These are phyloP conservation scores for Babesia ovis DNA, from an alignment of 169 alveolate genomes.

Conservation along the genomic window DNA sequence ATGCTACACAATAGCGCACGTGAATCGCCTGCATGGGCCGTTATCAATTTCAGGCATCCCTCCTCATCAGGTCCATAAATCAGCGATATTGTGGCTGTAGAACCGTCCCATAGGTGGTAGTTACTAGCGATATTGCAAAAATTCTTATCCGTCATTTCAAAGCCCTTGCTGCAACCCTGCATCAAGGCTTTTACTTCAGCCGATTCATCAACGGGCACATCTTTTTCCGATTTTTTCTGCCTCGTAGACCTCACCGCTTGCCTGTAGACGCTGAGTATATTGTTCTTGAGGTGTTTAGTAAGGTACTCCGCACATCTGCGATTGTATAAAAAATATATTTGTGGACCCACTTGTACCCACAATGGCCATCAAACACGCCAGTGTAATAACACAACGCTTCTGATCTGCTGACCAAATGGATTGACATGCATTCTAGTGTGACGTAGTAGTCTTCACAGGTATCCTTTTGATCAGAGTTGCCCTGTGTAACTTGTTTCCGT, in stretches of 20 bases:
- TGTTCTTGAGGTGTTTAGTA: constrained; percentile 77
- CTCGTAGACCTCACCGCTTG: constrained; percentile 50
- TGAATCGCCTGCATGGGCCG: constrained; percentile 79
- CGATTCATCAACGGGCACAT: constrained; percentile 9
- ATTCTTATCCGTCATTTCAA: constrained; percentile 81
- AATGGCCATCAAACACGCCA: constrained; percentile 84
- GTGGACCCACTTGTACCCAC: constrained; percentile 73
- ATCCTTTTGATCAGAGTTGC: constrained; percentile 49
- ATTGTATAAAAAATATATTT: neutral
- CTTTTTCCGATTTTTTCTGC: neutral
- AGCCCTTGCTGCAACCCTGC: constrained; percentile 70
- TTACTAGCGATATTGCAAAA: constrained; percentile 65
- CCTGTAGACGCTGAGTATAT: constrained; percentile 75
- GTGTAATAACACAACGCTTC: constrained; percentile 80
- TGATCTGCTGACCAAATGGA: constrained; percentile 69
- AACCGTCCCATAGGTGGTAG: constrained; percentile 48
- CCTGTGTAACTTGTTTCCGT: constrained; percentile 5
- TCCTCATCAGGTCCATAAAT: constrained; percentile 76
- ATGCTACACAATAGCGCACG: constrained; percentile 71
- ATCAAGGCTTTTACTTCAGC: constrained; percentile 59
- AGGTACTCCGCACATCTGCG: constrained; percentile 80
- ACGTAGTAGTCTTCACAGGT: constrained; percentile 76
- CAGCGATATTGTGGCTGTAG: constrained; percentile 68
- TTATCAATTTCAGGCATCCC: constrained; percentile 69
- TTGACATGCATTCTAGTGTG: constrained; percentile 74